These are phyloP conservation scores for Kluyveromyces aestuarii DNA, from an alignment of 805 yeast species.

Conservation along the genomic window DNA sequence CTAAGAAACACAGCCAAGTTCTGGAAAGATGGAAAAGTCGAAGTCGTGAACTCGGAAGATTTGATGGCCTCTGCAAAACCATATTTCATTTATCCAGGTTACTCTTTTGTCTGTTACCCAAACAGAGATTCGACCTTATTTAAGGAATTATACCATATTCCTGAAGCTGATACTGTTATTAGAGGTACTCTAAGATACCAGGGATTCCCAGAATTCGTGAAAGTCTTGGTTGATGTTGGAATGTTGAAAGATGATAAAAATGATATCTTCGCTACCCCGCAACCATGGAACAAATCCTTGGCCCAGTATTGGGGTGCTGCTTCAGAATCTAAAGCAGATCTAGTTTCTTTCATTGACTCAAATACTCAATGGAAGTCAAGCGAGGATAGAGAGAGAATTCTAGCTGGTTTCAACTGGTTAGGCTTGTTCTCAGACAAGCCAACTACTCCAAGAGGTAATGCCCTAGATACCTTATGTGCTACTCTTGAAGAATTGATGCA, in stretches of 20 bases:
- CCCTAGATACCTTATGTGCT: conserved; percentile 94
- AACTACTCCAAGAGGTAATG: conserved; percentile 85
- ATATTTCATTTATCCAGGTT: conserved; percentile 93
- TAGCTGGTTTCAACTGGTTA: conserved; percentile 87
- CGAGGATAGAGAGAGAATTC: conserved; percentile 77
- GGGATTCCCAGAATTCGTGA: conserved; percentile 97
- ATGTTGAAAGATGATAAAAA: conserved; percentile 72
- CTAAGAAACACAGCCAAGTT: conserved; percentile 87
- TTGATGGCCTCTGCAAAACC: conserved; percentile 94
- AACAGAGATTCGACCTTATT: conserved; percentile 96
- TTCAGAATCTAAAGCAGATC: conserved; percentile 61
- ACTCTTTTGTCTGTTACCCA: conserved; percentile 89
- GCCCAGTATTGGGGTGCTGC: conserved; percentile 65
- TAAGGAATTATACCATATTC: conserved; percentile 85
- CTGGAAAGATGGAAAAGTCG: conserved; percentile 80
- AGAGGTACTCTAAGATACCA: conserved; percentile 97
- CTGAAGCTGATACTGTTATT: conserved; percentile 94
- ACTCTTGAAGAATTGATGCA: conserved; percentile 93
- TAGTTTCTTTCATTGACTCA: conserved; percentile 63
- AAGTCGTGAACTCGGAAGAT: conserved; percentile 73
- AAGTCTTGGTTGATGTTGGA: conserved; percentile 89
- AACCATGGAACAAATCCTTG: conserved; percentile 86
- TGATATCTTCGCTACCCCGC: conserved; percentile 46
- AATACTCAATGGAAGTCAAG: conserved; percentile 74
- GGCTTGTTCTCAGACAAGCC: conserved; percentile 74